These are phyloP conservation scores for Plantago coronopus DNA, from an alignment of 305 asterid species.

Conservation along the genomic window DNA sequence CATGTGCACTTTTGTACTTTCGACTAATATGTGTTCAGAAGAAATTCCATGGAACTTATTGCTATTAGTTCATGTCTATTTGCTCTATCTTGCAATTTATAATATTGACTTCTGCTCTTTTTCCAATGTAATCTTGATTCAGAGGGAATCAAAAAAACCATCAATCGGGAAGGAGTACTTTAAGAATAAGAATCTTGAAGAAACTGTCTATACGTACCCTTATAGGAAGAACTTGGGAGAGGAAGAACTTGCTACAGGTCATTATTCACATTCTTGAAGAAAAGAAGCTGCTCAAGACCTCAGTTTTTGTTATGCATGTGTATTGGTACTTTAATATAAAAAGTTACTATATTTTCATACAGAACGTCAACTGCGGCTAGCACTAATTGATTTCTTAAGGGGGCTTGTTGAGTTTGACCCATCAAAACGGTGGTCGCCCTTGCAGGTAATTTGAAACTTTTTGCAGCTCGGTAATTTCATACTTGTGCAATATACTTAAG, in stretches of 20 bases:
- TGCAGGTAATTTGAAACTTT: conserved; percentile 58
- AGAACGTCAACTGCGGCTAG: conserved; percentile 78
- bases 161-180: conserved; percentile 94
- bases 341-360: conserved; percentile 28
- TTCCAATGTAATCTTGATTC: conserved; percentile 26
- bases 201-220: conserved; percentile 78
- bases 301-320: conserved; percentile 13
- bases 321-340: conserved; percentile 17
- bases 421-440: conserved; percentile 97
- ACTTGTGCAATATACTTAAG: conserved; percentile 16
- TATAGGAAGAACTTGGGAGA: conserved; percentile 67
- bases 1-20: neutral
- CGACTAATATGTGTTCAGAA: no score
- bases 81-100: neutral
- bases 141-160: conserved; percentile 92
- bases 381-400: conserved; percentile 90
- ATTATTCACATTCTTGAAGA: conserved; percentile 23
- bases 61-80: conserved; percentile 12
- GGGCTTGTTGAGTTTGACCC: conserved; percentile 99
- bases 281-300: conserved; percentile 17
- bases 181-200: conserved; percentile 83
- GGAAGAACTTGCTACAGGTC: conserved; percentile 79
- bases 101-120: conserved; percentile 21
- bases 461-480: conserved; percentile 20
- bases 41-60: neutral